phyloP scores from a whole-genome alignment of 2,329 filamentous ascomycete species.

The Venturia asperata region DNA sequence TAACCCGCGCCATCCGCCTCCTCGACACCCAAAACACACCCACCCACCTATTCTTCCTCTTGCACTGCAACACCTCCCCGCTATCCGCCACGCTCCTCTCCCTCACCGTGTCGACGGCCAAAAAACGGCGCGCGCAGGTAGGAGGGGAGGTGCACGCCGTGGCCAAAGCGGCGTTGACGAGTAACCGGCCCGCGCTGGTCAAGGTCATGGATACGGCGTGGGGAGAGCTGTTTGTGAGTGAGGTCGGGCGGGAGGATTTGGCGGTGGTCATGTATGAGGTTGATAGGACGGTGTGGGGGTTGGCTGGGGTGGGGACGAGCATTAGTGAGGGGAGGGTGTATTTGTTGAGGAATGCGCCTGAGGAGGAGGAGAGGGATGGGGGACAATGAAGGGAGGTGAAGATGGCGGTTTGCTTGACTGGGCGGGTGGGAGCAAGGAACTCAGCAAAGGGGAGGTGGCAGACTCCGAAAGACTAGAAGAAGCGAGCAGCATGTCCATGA shows the following conservation, averaged over 20 bases:
- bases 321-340: conserved; percentile 15
- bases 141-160: neutral
- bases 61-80: neutral
- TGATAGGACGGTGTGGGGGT: conserved; percentile 3
- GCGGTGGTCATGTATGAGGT: conserved; percentile 15
- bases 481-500: too few relatives aligned
- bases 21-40: neutral
- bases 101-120: neutral
- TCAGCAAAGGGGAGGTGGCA: too few relatives aligned
- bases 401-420: too few relatives aligned
- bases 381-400: too few relatives aligned
- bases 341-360: conserved; percentile 5
- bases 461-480: too few relatives aligned
- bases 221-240: conserved; percentile 13
- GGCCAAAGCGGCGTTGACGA: conserved; percentile 12
- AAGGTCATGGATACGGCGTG: neutral
- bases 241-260: conserved; percentile 17
- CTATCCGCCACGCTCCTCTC: too few relatives aligned
- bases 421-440: too few relatives aligned
- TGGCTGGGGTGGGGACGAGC: conserved; percentile 7
- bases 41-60: conserved; percentile 1
- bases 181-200: neutral
- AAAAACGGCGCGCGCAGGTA: neutral
- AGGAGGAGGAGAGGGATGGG: neutral
- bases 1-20: neutral